phyloP scores from a whole-genome alignment of 208 protist genomes.

The Leishmania braziliensis region DNA sequence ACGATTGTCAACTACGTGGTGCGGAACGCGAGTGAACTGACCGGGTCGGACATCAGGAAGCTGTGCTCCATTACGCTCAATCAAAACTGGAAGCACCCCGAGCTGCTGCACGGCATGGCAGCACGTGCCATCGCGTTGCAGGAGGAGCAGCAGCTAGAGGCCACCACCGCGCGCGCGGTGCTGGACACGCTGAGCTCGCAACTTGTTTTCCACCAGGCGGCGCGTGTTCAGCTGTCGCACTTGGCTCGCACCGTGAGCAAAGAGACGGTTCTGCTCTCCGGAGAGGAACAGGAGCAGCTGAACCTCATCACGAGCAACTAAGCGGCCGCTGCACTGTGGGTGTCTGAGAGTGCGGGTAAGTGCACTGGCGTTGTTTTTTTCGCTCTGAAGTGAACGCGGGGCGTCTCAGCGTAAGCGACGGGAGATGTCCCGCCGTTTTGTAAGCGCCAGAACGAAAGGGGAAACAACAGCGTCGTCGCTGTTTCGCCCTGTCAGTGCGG shows the following conservation, averaged over 20 bases:
- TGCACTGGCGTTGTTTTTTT: neutral
- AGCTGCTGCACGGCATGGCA: conserved; percentile 58
- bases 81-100: conserved; percentile 43
- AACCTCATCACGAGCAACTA: conserved; percentile 49
- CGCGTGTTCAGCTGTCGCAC: conserved; percentile 57
- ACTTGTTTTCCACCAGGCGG: conserved; percentile 49
- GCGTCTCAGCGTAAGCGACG: too few relatives aligned
- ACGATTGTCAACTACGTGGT: conserved; percentile 46
- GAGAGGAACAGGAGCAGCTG: conserved; percentile 64
- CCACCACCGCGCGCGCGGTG: conserved; percentile 45
- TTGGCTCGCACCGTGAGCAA: conserved; percentile 75
- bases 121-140: conserved; percentile 47
- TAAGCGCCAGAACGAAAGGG: neutral
- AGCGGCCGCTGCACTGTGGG: neutral
- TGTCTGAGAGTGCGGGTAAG: neutral
- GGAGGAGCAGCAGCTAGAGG: conserved; percentile 35
- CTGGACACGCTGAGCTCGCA: conserved; percentile 65
- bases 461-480: too few relatives aligned
- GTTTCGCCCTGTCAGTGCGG: neutral
- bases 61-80: conserved; percentile 64
- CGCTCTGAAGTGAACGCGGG: neutral
- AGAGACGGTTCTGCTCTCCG: conserved; percentile 60
- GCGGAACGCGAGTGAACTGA: conserved; percentile 44
- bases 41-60: conserved; percentile 41
- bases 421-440: neutral